These are phyloP conservation scores for Metschnikowia santaceciliae DNA, from an alignment of 805 yeast genomes.

Conservation along the genomic window DNA sequence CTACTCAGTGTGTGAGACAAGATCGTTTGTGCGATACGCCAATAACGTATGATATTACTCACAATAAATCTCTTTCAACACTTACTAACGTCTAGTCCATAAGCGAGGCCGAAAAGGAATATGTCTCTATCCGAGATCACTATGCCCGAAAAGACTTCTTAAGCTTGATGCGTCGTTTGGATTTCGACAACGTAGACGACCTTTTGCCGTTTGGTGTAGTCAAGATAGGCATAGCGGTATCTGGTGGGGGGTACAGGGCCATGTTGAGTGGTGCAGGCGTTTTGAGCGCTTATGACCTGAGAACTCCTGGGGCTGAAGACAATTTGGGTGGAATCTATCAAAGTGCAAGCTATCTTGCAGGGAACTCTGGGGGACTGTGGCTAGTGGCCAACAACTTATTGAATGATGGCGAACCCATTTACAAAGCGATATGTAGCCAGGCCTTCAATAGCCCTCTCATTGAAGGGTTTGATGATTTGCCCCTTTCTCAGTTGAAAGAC, in stretches of 20 bases:
- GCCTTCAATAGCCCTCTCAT: constrained; percentile 44
- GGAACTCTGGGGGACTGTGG: constrained; percentile 76
- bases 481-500: constrained; percentile 17
- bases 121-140: constrained; percentile 26
- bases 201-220: constrained; percentile 9
- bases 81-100: constrained; percentile 7
- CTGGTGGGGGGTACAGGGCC: constrained; percentile 57
- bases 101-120: constrained; percentile 20
- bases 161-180: constrained; percentile 22
- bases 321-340: constrained; percentile 52
- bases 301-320: constrained; percentile 33
- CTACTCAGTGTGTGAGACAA: constrained; percentile 10
- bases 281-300: constrained; percentile 45
- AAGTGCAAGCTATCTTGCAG: constrained; percentile 52
- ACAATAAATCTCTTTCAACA: background rate
- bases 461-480: constrained; percentile 56
- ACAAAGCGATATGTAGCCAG: constrained; percentile 16
- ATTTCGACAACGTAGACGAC: background rate
- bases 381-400: constrained; percentile 45
- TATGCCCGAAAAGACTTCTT: constrained; percentile 27
- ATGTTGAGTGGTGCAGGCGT: constrained; percentile 59
- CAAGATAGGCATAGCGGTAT: constrained; percentile 39
- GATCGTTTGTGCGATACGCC: constrained; percentile 10
- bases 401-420: constrained; percentile 28
- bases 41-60: constrained; percentile 8